These are phyloP conservation scores for Gymnopilus dilepis DNA, from an alignment of 768 basidiomycete genomes.

Conservation along the genomic window DNA sequence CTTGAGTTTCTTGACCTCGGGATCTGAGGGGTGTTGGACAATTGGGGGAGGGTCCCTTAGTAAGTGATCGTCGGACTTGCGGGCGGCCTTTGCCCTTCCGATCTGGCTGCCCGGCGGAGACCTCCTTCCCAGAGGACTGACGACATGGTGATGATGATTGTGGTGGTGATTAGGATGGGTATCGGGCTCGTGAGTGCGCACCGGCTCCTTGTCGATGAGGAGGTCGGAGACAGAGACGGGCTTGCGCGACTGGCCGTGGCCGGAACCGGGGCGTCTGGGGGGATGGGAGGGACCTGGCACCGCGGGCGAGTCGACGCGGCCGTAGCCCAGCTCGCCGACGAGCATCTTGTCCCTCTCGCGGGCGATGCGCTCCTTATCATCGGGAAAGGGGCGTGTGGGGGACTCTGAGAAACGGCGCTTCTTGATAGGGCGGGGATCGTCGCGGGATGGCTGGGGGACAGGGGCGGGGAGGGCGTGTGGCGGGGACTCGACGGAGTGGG, in stretches of 20 bases:
- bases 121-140: constrained; percentile 42
- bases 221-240: constrained; percentile 35
- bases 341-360: constrained; percentile 38
- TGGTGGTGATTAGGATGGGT: constrained; percentile 1
- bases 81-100: constrained; percentile 50
- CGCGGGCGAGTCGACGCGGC: constrained; percentile 32
- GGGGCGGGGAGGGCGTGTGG: constrained; percentile 22
- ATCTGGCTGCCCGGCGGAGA: constrained; percentile 55
- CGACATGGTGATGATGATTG: constrained; percentile 25
- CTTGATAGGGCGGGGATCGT: constrained; percentile 40
- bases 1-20: constrained; percentile 25
- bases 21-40: constrained; percentile 13
- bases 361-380: constrained; percentile 35
- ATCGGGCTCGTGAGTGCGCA: constrained; percentile 25
- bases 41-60: constrained; percentile 25
- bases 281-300: constrained; percentile 26
- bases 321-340: constrained; percentile 39
- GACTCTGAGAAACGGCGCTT: constrained; percentile 51
- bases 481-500: constrained; percentile 23
- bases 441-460: constrained; percentile 21
- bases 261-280: constrained; percentile 33
- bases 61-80: constrained; percentile 46
- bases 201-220: constrained; percentile 29
- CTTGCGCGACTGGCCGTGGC: constrained; percentile 30
- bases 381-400: constrained; percentile 31